Evolutionary conservation across 345 rosid genomes (phyloP).

Genomic region (Syzygium aromaticum): DNA sequence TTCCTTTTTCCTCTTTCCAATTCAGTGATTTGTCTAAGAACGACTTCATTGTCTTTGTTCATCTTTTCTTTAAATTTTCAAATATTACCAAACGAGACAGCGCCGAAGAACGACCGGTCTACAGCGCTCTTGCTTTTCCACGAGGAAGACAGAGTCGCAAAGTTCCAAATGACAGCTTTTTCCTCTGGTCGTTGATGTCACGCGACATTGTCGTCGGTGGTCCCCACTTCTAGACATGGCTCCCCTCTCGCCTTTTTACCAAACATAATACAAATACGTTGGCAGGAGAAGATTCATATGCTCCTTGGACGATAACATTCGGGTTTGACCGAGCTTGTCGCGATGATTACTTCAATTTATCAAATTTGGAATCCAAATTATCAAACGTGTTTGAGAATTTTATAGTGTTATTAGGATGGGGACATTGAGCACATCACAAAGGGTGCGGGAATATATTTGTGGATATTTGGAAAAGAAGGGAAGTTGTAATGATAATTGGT

Average conservation of each 20-base stretch:
- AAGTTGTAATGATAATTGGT: background rate
- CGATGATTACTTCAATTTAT: background rate
- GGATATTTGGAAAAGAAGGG: background rate
- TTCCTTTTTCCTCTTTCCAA: background rate
- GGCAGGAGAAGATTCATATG: background rate
- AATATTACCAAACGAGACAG: background rate
- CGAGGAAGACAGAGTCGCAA: background rate
- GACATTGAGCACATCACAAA: background rate
- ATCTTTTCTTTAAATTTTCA: background rate
- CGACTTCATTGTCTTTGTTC: background rate
- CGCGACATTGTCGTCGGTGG: background rate
- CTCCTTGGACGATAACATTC: background rate
- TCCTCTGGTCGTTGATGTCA: background rate
- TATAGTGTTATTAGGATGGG: background rate
- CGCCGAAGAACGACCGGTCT: background rate
- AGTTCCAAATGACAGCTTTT: background rate
- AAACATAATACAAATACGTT: background rate
- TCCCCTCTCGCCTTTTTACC: background rate
- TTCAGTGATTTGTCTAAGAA: background rate
- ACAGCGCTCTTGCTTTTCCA: background rate
- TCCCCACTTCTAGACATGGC: background rate
- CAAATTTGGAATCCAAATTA: too few species aligned
- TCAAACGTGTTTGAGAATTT: background rate
- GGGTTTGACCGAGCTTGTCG: background rate
- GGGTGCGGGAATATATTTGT: background rate